Evolutionary conservation across 306 rosid genomes (phyloP).

Genomic region (Prunus campanulata): DNA sequence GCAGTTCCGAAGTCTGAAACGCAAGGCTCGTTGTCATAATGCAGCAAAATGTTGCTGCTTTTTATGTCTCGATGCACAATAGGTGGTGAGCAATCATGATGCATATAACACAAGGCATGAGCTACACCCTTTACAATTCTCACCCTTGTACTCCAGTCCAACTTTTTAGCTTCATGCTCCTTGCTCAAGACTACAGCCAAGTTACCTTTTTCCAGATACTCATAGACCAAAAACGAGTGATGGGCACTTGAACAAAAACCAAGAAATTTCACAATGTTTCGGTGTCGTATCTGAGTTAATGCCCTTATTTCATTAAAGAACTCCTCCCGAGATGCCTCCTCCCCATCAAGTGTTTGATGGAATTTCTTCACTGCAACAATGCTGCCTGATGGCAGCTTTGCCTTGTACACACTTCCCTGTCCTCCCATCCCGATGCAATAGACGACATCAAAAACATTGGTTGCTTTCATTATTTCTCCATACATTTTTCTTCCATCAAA

Average conservation of each 20-base stretch:
- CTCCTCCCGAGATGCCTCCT: slow-evolving; percentile 6
- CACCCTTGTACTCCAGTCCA: slow-evolving; percentile 29
- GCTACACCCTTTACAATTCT: slow-evolving; percentile 23
- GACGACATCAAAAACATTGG: slow-evolving; percentile 11
- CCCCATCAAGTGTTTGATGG: slow-evolving; percentile 2
- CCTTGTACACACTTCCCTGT: slow-evolving; percentile 25
- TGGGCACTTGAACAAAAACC: slow-evolving; percentile 19
- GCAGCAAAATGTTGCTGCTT: slow-evolving; percentile 26
- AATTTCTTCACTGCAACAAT: slow-evolving; percentile 25
- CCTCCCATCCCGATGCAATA: slow-evolving; percentile 33
- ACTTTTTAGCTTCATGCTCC: slow-evolving; percentile 19
- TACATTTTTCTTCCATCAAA: slow-evolving; percentile 21
- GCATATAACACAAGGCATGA: slow-evolving; percentile 26
- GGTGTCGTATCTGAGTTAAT: slow-evolving; percentile 23
- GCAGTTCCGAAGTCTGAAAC: slow-evolving; percentile 30
- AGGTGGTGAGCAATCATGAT: slow-evolving; percentile 19
- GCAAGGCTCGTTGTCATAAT: slow-evolving; percentile 17
- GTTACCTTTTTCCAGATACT: slow-evolving; percentile 24
- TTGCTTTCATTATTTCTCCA: slow-evolving; percentile 23
- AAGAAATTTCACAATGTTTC: slow-evolving; percentile 24
- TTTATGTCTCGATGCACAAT: slow-evolving; percentile 28
- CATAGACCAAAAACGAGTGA: slow-evolving; percentile 21
- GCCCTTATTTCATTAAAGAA: slow-evolving; percentile 26
- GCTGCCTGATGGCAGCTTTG: background rate
- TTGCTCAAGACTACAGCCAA: background rate